These are phyloP conservation scores for Cutaneotrichosporon daszewskae DNA, from an alignment of 1,284 basidiomycete species.

Conservation along the genomic window DNA sequence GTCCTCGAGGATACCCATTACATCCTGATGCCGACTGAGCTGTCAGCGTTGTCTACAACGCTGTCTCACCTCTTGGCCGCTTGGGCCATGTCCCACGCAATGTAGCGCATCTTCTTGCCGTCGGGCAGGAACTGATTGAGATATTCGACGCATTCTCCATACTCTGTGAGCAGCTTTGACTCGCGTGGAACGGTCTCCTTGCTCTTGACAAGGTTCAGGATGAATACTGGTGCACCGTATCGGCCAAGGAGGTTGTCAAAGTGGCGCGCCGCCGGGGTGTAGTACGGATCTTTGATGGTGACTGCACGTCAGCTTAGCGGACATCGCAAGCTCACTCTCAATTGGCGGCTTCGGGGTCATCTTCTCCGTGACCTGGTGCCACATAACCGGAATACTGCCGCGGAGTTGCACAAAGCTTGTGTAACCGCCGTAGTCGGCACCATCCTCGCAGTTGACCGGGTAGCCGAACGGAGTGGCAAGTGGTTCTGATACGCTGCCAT, in stretches of 20 bases:
- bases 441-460: conserved; percentile 47
- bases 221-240: conserved; percentile 85
- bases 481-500: conserved; percentile 69
- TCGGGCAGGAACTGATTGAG: conserved; percentile 91
- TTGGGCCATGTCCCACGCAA: conserved; percentile 93
- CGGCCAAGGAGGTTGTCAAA: conserved; percentile 88
- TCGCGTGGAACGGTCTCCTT: conserved; percentile 69
- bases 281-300: conserved; percentile 92
- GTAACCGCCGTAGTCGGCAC: conserved; percentile 58
- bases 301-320: conserved; percentile 52
- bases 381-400: conserved; percentile 91
- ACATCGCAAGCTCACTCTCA: conserved; percentile 61
- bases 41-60: background rate
- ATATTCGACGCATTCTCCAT: conserved; percentile 85
- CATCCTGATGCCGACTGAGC: conserved; percentile 82
- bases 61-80: conserved; percentile 61
- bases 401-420: conserved; percentile 96
- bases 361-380: conserved; percentile 88
- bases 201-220: conserved; percentile 93
- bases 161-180: conserved; percentile 86
- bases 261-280: conserved; percentile 83
- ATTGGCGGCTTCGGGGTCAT: conserved; percentile 92
- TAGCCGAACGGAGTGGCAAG: conserved; percentile 81
- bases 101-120: conserved; percentile 81
- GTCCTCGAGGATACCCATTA: conserved; percentile 92